Evolutionary conservation across 441 rosid species (phyloP), one percentile per base, ranked within the genome.

Genomic region (Pelargonium cotyledonis): DNA sequence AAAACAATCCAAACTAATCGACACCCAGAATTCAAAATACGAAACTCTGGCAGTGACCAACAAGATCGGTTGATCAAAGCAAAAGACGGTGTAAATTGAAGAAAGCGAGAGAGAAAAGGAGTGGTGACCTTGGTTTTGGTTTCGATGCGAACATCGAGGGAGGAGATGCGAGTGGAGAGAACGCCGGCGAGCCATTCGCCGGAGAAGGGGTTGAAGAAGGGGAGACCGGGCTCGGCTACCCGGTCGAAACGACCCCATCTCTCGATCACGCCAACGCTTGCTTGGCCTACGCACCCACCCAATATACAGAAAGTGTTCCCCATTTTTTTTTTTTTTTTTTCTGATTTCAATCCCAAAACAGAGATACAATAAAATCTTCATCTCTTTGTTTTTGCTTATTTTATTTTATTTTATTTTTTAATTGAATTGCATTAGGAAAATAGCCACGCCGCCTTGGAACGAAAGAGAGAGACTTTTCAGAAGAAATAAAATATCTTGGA

Each of bases 171-270:
- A 69, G 97, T 92, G 68, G 97, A 90, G 79, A 95, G 93, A 68
- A 90, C 68, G n/a, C 97, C 99, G 66, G 98, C 89, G 72, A 95
- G 83, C 63, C 78, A 85, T 64, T 90, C 85, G 21, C 98, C 96
- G 18, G 79, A 78, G 65, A 82, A 65, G 60, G 92, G 97, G 68
- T 89, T 95, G 76, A 82, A 86, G 66, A 83, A 68, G 66, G 90
- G 90, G 69, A 94, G 80, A 3, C 98, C 97, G 0, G 99, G 99
- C 21, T 79, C 82, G 4, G 97, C 99, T 75, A 95, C 72, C 51
- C 71, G 85, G 80, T 95, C 90, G 79, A 90, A 95, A 31, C 99
- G 90, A 0, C 99, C 99, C 91, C 97, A 95, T 19, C 88, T 73
- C 85, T 95, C 93, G 12, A 95, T 79, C 31, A 92, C 69, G 65